phyloP scores from a whole-genome alignment of 148 eudicot genomes.

The Vaccinium macrocarpon region DNA sequence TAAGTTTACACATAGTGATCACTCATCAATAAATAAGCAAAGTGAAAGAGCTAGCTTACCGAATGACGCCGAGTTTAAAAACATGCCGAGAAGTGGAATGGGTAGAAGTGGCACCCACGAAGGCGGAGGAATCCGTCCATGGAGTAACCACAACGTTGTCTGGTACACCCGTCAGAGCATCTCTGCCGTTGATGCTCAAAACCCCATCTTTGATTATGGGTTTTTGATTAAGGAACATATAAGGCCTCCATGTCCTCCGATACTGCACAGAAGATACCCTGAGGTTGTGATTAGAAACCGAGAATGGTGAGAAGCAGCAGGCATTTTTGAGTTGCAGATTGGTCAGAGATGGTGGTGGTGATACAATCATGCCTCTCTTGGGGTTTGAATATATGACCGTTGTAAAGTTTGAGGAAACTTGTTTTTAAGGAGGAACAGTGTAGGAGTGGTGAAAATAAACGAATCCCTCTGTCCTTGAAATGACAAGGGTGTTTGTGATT shows the following conservation, averaged over 20 bases:
- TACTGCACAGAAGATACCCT: neutral
- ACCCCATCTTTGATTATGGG: conserved; percentile 29
- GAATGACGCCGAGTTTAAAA: conserved; percentile 35
- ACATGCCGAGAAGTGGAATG: conserved; percentile 26
- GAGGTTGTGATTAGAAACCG: neutral
- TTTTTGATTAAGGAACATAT: conserved; percentile 20
- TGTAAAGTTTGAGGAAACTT: neutral
- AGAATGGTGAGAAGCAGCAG: conserved; percentile 18
- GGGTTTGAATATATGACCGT: neutral
- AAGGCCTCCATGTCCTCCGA: conserved; percentile 14
- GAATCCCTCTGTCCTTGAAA: neutral
- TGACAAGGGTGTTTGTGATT: neutral
- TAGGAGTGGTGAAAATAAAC: neutral
- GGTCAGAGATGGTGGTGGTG: conserved; percentile 6
- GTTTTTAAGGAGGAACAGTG: neutral
- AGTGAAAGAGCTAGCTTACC: conserved; percentile 21
- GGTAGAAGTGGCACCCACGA: conserved; percentile 34
- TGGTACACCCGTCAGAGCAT: conserved; percentile 25
- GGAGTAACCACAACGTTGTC: conserved; percentile 37
- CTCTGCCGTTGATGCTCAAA: conserved; percentile 25
- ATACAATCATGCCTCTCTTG: neutral
- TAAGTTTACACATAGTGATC: neutral
- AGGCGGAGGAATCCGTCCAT: conserved; percentile 31
- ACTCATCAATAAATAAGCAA: no score
- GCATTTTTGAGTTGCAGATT: conserved; percentile 17